Evolutionary conservation across 805 yeast species (phyloP), one percentile per base, ranked within the genome.

Genomic region (Cyberlindnera bimundalis): DNA sequence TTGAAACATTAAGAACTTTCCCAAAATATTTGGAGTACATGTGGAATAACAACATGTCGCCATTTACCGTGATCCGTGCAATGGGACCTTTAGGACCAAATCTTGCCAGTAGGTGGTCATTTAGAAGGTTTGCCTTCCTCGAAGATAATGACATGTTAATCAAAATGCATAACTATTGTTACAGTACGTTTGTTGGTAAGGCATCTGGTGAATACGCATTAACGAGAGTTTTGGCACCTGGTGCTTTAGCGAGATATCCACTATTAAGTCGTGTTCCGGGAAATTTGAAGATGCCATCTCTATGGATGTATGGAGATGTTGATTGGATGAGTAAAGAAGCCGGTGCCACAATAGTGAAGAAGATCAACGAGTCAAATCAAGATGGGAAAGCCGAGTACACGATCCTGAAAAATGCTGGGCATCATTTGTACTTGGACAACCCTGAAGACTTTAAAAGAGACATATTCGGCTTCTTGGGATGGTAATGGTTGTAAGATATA

Each of bases 251-350:
- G 0, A 70, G 73, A 47, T 56, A 75, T 29, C 87, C 88, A 3
- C 58, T 81, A 32, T 47, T 75, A 24, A 80, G 75, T 47, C 66
- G 86, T 50, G 59, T 70, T 50, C 78, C 67, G 13, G 62, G 48
- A 34, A 59, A 69, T 36, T 53, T 44, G 48, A 43, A 50, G 32
- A 47, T 51, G 24, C 53, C 55, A 6, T 42, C 53, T 12, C 57
- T 78, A 23, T 78, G 84, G 81, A 46, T 79, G 18, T 81, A 81
- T 51, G 88, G 88, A 9, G 85, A 79, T 44, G 64, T 60, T 28
- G 88, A 81, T 57, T 81, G 88, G 88, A 81, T 81, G 87, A 75
- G 76, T 45, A 74, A 68, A 39, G 70, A 67, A 33, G 84, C 81
- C 11, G 88, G 88, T 3, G 56, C 64, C 29, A 64, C 70, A 28